Base-by-base conservation (phyloP, 164 flowering plant species). In the Chloranthus sessilifolius region DNA sequence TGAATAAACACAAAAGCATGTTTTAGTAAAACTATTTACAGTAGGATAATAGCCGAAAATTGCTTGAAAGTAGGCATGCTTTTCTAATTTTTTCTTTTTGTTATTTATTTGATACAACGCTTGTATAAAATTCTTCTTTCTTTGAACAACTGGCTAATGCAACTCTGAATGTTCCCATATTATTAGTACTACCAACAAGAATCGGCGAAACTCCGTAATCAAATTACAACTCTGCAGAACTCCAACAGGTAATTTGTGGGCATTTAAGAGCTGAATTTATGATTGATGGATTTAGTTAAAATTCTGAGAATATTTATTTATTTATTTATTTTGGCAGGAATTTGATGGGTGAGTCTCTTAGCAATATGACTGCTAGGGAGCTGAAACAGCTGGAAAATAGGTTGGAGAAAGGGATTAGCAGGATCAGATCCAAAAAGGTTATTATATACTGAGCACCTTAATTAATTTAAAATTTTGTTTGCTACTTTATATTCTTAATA, bases 381-480 rank as follows among this genome's bases (percentile, higher is more conserved):
- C 82, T 90, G 34, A 88, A 71, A 65, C 68, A 40, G 54, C 59
- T 81, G 41, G 98, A 90, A 66, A 26, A 10, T 22, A 69, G 56
- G 49, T 47, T 90, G 14, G 92, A 83, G 62, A 80, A 61, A 67
- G 76, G 80, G 26, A 81, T 90, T 25, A 74, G 81, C 63, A 74
- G 65, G 64, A 80, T 90, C 57, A 71, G 98, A 29, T 60, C 89
- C 34, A 87, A 85, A 51, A 90, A 90, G 95, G 97, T 84, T 48
- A 16, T 11, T 17, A 17, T 22, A 25, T 7, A 6, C 35, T 26
- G 4, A 4, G 6, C 39, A 8, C 2, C 6, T 1, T 16, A n/a
- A n/a, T n/a, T n/a, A n/a, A n/a, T n/a, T n/a, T n/a, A n/a, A n/a
- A n/a, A n/a, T 41, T 14, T 17, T 51, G 1, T 24, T 21, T 24